Conservation (phyloP, 257 asterid genomes). For the Nicotiana undulata region DNA sequence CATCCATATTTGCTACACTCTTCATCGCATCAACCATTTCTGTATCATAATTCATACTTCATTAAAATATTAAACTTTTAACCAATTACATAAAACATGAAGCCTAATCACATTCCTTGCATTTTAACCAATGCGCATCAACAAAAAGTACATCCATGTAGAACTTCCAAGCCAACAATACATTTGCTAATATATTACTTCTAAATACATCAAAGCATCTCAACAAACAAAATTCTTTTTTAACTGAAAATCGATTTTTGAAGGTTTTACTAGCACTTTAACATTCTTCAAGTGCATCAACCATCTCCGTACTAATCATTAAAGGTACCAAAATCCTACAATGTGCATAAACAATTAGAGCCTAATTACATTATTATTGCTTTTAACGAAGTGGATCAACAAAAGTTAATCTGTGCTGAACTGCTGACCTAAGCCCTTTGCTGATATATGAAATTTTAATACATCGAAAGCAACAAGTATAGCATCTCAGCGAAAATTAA, state of each 20-base stretch:
- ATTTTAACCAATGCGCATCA: neutral
- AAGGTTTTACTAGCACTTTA: neutral
- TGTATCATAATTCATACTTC: slow-evolving; percentile 14
- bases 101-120: neutral
- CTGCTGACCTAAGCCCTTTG: neutral
- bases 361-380: neutral
- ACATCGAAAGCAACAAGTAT: neutral
- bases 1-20: slow-evolving; percentile 61
- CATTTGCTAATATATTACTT: neutral
- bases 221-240: too few species aligned
- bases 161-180: neutral
- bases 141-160: neutral
- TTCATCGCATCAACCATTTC: slow-evolving; percentile 91
- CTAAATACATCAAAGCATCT: neutral
- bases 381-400: neutral
- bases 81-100: neutral
- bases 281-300: neutral
- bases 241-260: neutral
- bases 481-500: neutral
- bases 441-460: neutral
- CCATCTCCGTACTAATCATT: neutral
- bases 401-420: neutral
- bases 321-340: neutral
- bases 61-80: neutral
- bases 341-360: neutral